These are phyloP conservation scores for Forsythia viridissima DNA, from an alignment of 257 asterid genomes.

Conservation along the genomic window DNA sequence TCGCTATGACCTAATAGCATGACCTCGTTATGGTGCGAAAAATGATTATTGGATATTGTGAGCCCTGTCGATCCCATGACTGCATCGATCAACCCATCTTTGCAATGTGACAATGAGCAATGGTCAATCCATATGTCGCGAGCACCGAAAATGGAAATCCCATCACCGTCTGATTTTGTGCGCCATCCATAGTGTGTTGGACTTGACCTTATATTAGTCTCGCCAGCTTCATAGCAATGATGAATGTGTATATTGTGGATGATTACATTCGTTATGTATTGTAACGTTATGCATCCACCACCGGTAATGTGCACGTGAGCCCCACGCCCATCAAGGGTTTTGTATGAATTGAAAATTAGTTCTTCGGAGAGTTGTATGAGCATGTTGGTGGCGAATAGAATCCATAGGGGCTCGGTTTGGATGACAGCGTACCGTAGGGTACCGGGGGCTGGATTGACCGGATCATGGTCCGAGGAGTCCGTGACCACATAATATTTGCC, in stretches of 20 bases:
- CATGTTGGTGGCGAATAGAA: constrained; percentile 65
- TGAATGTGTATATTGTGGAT: constrained; percentile 71
- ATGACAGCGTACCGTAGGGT: constrained; percentile 70
- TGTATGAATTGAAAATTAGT: constrained; percentile 69
- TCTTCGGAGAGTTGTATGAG: constrained; percentile 60
- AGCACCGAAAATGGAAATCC: constrained; percentile 64
- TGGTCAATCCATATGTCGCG: constrained; percentile 76
- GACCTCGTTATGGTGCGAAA: constrained; percentile 72
- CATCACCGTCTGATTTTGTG: constrained; percentile 65
- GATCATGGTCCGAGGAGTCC: constrained; percentile 63
- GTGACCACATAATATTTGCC: constrained; percentile 73
- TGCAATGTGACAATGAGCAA: constrained; percentile 64
- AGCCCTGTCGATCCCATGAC: constrained; percentile 79
- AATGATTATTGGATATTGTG: constrained; percentile 62
- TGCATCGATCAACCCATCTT: constrained; percentile 68
- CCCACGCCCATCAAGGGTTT: constrained; percentile 73
- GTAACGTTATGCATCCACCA: constrained; percentile 73
- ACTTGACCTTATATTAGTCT: constrained; percentile 63
- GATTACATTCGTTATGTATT: constrained; percentile 54
- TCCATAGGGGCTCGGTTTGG: constrained; percentile 76
- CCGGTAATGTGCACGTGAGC: constrained; percentile 60
- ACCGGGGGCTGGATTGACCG: constrained; percentile 62
- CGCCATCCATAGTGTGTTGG: constrained; percentile 74
- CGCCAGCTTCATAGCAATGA: constrained; percentile 61
- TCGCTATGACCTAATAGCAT: constrained; percentile 77